Evolutionary conservation across 371 early-diverging fungal species (phyloP), one percentile per base, ranked within the genome.

Genomic region (Mortierella sp.): DNA sequence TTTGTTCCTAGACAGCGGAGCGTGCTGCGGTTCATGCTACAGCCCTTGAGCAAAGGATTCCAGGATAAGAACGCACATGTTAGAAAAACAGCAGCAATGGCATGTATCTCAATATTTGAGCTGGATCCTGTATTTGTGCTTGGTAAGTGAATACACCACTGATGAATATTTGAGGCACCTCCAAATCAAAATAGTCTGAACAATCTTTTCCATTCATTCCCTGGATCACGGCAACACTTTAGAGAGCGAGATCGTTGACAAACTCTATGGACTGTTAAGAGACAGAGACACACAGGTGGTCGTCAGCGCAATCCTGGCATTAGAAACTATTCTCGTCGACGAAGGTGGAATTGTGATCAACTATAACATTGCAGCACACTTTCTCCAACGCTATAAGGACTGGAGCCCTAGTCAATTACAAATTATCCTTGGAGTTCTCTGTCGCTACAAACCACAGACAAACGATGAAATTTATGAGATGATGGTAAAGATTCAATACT

Each of bases 51-150:
- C 41, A 77, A 69, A 40, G 78, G 73, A 15, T 72, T 77, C 16
- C 69, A 72, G 13, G 78, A 77, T 43, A 77, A 77, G 67, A 77
- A 77, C 22, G 78, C 78, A 1, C 62, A 77, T 69, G 78, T 77
- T 4, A 50, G 78, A 28, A 77, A 77, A 33, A 77, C 78, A 5
- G 69, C 78, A 4, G 73, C 43, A 33, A 72, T 77, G 73, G 73
- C 73, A 0, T 72, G 73, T 50, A 72, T 77, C 21, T 66, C 78
- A 9, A 58, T 77, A 21, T 72, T 69, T 58, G 73, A 77, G 11
- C 59, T 77, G 11, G 73, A 77, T 15, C 73, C 73, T 3, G 24
- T 52, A n/a, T 77, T 77, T 63, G 66, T 77, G 32, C 72, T 77
- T n/a, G 78, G 78, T 73, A 77, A 59, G 57, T 53, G 13, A n/a